A percentile compares a stretch with the other conserved stretches of the same genome.
phyloP scores from a whole-genome alignment of 2,329 filamentous ascomycete genomes.

The Xylaria sp. region DNA sequence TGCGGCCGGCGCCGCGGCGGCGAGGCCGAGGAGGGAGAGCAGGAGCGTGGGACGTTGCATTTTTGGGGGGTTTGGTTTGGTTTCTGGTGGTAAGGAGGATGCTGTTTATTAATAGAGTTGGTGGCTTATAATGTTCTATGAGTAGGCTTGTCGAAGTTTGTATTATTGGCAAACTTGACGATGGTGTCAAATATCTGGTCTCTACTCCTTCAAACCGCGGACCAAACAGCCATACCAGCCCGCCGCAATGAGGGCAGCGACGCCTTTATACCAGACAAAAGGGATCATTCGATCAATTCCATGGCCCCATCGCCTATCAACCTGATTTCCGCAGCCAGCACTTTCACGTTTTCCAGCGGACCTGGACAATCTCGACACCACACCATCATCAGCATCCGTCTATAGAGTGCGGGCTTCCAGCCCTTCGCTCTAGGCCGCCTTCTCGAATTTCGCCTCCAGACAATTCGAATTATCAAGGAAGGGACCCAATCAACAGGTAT shows the following conservation, averaged over 20 bases:
- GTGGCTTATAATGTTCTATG: too few relatives aligned
- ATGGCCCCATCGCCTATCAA: neutral
- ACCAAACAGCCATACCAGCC: neutral
- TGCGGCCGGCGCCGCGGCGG: constrained; percentile 24
- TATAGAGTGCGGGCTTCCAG: neutral
- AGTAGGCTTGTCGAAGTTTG: too few relatives aligned
- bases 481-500: neutral
- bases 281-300: constrained; percentile 14
- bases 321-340: constrained; percentile 1
- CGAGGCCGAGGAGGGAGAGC: constrained; percentile 21
- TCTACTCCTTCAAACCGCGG: neutral
- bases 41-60: constrained; percentile 26
- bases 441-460: neutral
- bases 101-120: too few relatives aligned
- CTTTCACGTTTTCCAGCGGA: neutral
- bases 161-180: too few relatives aligned
- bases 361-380: constrained; percentile 19
- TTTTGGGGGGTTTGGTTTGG: constrained; percentile 4
- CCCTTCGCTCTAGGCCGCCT: neutral
- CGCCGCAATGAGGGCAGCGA: constrained; percentile 6
- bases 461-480: neutral
- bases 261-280: constrained; percentile 20
- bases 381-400: neutral
- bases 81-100: neutral
- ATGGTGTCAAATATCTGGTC: neutral